These are phyloP conservation scores for Sphaerulina vaccinii DNA, from an alignment of 2,329 filamentous ascomycete genomes.

Conservation along the genomic window DNA sequence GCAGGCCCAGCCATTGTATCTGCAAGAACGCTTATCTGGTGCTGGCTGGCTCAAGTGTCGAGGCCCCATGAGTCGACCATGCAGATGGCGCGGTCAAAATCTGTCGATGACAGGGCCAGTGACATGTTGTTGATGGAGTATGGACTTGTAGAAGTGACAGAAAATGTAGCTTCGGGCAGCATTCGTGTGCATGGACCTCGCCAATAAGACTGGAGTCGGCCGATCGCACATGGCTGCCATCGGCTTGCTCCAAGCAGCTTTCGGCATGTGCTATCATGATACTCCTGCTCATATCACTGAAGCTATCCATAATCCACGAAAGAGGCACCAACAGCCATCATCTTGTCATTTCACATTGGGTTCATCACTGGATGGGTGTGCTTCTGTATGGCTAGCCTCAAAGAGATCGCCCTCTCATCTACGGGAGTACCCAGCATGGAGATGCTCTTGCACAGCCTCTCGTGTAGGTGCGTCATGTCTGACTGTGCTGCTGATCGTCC, in stretches of 20 bases:
- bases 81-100: no score
- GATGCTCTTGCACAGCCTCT: constrained; percentile 51
- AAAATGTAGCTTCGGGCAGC: no score
- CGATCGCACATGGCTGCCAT: constrained; percentile 53
- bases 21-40: no score
- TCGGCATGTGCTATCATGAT: constrained; percentile 56
- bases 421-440: constrained; percentile 56
- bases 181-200: constrained; percentile 57
- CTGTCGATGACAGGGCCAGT: no score
- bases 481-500: constrained; percentile 50
- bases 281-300: constrained; percentile 56
- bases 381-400: constrained; percentile 53
- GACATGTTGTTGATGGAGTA: no score
- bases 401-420: constrained; percentile 44
- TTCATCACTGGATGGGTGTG: constrained; percentile 49
- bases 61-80: no score
- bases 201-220: constrained; percentile 55
- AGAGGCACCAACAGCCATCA: constrained; percentile 51
- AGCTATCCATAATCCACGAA: constrained; percentile 53
- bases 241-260: constrained; percentile 55
- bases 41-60: no score
- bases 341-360: constrained; percentile 47
- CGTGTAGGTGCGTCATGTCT: constrained; percentile 48
- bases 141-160: no score
- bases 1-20: no score